phyloP scores from a whole-genome alignment of 1,284 basidiomycete species.

The Austroboletus novae-zelandiae region DNA sequence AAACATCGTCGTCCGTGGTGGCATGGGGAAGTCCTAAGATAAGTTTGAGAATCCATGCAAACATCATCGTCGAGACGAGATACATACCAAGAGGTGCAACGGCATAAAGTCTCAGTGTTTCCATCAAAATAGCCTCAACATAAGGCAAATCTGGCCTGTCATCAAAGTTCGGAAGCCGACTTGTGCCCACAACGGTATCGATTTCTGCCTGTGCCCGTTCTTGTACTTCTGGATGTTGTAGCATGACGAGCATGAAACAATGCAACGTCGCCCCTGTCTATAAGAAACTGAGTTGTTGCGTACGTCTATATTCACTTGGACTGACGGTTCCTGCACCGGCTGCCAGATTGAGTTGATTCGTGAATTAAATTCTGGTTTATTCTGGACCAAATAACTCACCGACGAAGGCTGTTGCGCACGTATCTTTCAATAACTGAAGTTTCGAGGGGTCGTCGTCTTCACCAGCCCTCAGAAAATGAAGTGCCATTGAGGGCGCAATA shows the following conservation, averaged over 20 bases:
- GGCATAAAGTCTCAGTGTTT: constrained; percentile 48
- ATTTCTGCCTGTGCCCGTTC: constrained; percentile 43
- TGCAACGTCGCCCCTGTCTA: constrained; percentile 45
- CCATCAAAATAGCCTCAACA: constrained; percentile 46
- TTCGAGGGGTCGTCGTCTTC: constrained; percentile 1
- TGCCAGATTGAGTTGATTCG: background rate
- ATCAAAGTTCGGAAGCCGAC: constrained; percentile 39
- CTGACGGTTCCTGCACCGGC: constrained; percentile 25
- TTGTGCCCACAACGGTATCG: constrained; percentile 36
- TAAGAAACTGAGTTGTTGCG: background rate
- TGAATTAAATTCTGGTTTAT: background rate
- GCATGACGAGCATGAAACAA: constrained; percentile 50
- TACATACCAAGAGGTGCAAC: constrained; percentile 32
- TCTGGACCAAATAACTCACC: constrained; percentile 13
- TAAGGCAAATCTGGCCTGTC: constrained; percentile 43
- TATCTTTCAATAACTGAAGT: constrained; percentile 14
- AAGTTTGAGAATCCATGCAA: background rate
- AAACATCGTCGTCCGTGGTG: constrained; percentile 42
- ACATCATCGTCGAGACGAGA: background rate
- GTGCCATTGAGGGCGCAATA: constrained; percentile 11
- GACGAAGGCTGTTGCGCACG: constrained; percentile 23
- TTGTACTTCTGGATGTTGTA: constrained; percentile 45
- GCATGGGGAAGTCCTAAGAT: constrained; percentile 42
- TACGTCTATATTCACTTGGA: background rate
- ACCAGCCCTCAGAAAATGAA: constrained; percentile 11